Base-by-base conservation (phyloP, 306 rosid genomes). In the Cicer arietinum region DNA sequence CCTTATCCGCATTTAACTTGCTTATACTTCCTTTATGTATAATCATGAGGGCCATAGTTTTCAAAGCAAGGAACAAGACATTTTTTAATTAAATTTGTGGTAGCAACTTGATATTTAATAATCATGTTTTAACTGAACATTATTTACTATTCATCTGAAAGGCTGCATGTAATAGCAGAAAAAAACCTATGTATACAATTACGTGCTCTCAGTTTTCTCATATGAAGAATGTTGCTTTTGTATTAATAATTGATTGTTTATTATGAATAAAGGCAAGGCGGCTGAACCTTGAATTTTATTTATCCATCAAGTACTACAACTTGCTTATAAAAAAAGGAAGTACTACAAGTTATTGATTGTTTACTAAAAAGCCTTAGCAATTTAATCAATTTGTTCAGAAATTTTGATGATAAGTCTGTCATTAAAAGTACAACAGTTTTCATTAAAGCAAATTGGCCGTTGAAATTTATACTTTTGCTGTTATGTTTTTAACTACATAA, bases 21-120 rank as follows among this genome's bases (percentile, higher is more conserved):
- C 45, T 40, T n/a, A 52, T 46, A 60, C 67, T 14, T 73, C 52
- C 54, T 46, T 62, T 53, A 25, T 45, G 67, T 79, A 57, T 54
- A 56, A 77, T 69, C 51, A 61, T 8, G 45, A 22, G 69, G 74
- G 71, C 41, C 62, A 48, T 79, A 43, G 65, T 60, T 69, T 51
- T 53, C 68, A 58, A 71, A 37, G 50, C 61, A 73, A 54, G 46
- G 67, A 54, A 22, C 8, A 12, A 17, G 44, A 68, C 64, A 40
- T 61, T 79, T 74, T 1, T 63, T 62, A 30, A 40, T 43, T 35
- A 62, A 13, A 54, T 69, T 43, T 58, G 69, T 17, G 25, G 57
- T 56, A 50, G 65, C 67, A 67, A 30, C 18, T 53, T 10, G 45
- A 41, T 20, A 50, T 12, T 42, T 37, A 14, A 42, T 46, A 48